phyloP scores from a whole-genome alignment of 106 monocot genomes.

The Dioscorea alata region DNA sequence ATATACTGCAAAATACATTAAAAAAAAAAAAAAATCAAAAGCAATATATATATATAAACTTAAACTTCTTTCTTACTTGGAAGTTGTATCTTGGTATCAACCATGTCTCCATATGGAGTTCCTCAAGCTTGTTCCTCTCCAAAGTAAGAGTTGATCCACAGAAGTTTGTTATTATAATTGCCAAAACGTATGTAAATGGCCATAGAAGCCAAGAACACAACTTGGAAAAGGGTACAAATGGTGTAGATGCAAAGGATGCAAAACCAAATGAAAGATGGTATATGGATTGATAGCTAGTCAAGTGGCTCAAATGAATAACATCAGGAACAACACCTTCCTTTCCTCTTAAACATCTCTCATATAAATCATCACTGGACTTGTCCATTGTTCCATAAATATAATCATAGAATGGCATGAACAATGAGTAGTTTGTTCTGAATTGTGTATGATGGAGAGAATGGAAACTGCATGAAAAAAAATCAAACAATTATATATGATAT shows the following conservation, averaged over 20 bases:
- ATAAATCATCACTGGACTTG: conserved; percentile 33
- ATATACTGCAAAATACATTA: conserved; percentile 36
- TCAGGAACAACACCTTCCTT: conserved; percentile 24
- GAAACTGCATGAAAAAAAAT: conserved; percentile 31
- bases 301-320: conserved; percentile 64
- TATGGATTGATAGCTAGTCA: conserved; percentile 44
- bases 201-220: conserved; percentile 30
- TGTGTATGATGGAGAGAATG: conserved; percentile 85
- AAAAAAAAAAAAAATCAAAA: no score
- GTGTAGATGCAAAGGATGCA: conserved; percentile 53
- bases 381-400: conserved; percentile 63
- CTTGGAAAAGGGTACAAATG: conserved; percentile 20
- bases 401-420: conserved; percentile 92
- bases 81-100: conserved; percentile 53
- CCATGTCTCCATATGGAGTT: conserved; percentile 56
- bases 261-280: conserved; percentile 49
- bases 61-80: conserved; percentile 31
- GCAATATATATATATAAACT: background rate
- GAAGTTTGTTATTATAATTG: conserved; percentile 22
- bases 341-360: conserved; percentile 34
- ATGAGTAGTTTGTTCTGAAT: conserved; percentile 74
- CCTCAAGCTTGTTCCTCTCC: conserved; percentile 54
- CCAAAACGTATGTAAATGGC: conserved; percentile 17
- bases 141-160: conserved; percentile 27
- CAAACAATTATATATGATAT: background rate